Base-by-base conservation (phyloP, 2,329 filamentous ascomycete species). In the Talaromyces islandicus region DNA sequence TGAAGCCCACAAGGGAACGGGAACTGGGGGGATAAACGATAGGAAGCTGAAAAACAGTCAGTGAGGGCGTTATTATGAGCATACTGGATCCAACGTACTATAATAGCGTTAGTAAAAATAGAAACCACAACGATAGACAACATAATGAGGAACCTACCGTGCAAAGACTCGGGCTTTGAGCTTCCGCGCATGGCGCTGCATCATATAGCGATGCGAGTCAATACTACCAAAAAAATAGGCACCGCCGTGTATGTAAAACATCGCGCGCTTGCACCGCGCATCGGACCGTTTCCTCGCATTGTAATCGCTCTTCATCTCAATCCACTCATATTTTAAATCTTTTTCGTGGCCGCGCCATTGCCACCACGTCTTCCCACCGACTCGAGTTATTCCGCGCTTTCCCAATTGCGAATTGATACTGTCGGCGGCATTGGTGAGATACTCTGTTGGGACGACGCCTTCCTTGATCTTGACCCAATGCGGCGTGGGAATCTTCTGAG, bases 121-220 rank as follows among this genome's bases (percentile, higher is more conserved):
- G 67, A 19, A 14, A 38, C 35, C 4, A 38, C 14, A 17, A 38
- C 4, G 21, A 46, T 46, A 9, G 11, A 14, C 12, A 38, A 52
- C 11, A 43, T 30, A n/a, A 57, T 58, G 73, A 65, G 43, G 19
- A 19, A 46, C 43, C 17, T 73, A 78, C 77, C 76, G 89, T 25
- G 93, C 92, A 73, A 97, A 86, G 7, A 97, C 89, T 59, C 92
- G 84, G 19, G 92, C 93, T 74, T 94, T 92, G 62, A 99, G 82
- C 77, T 97, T 97, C 58, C 94, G 84, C 29, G 94, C 94, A 81
- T 97, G 92, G 54, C 93, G 84, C 75, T 99, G 94, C 82, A 99
- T 87, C 80, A 97, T 93, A 76, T 97, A 97, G n/a, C 94, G 87
- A 78, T 97, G 94, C 74, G 96, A 92, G 70, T 97, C 92, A 41